Base-by-base conservation (phyloP, 495 filamentous ascomycete genomes). In the Xylaria cubensis region DNA sequence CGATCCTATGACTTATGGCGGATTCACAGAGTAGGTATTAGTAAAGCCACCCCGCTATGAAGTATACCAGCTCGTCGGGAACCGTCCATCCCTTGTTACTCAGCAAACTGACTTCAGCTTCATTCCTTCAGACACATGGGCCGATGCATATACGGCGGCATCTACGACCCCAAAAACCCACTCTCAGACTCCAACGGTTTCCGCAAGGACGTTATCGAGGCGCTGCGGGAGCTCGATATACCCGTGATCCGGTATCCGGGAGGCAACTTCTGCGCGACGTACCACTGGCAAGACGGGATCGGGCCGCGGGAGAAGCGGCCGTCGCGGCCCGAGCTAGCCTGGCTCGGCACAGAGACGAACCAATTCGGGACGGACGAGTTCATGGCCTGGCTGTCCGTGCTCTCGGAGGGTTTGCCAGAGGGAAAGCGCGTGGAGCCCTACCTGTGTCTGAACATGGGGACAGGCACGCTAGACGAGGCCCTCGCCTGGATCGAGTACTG, bases 301-400 rank as follows among this genome's bases (percentile, higher is more conserved):
- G 92, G 92, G 8, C 92, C 92, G 7, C 87, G 85, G 63, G 90
- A 92, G 34, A 81, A 89, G 58, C 82, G 92, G 48, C 92, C 91
- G 9, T 77, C 81, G 62, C 84, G 92, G 73, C 92, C 91, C 0
- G 92, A 94, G 77, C 84, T 94, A 41, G 92, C 92, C 9, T 94
- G 92, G 92, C 79, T 90, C 24, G 92, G 91, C 41, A 85, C 86
- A 4, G 92, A 95, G 83, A 88, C 86, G 1, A 94, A 95, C 79
- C 83, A 90, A 70, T 93, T 95, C 75, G 92, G 92, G 44, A 95
- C 92, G 5, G 92, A 95, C 79, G 92, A 94, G 82, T 95, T 95
- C 81, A 86, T 95, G 86, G 86, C 89, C 61, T 95, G 92, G 92
- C 92, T 92, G 53, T 86, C 89, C 72, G 82, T 86, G 4, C 84